These are phyloP conservation scores for Fusarium floridanum DNA, from an alignment of 2,329 filamentous ascomycete species.

Conservation along the genomic window DNA sequence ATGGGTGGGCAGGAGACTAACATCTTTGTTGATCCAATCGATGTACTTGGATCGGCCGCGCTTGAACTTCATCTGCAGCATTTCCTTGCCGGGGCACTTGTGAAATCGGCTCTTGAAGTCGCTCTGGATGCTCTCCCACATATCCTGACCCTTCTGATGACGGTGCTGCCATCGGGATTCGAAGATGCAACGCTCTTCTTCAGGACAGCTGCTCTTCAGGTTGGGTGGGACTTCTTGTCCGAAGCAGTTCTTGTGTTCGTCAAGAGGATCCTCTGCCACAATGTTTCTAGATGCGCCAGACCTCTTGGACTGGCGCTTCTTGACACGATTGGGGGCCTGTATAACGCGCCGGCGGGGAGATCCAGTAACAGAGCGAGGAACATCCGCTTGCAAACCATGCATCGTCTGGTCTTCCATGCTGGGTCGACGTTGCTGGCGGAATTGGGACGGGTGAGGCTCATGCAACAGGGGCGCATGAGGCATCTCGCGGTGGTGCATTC, in stretches of 20 bases:
- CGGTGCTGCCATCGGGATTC: conserved; percentile 61
- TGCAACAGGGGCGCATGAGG: conserved; percentile 40
- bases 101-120: conserved; percentile 55
- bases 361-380: conserved; percentile 40
- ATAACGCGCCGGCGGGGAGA: conserved; percentile 46
- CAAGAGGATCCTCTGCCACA: conserved; percentile 40
- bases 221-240: conserved; percentile 52
- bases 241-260: conserved; percentile 53
- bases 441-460: conserved; percentile 40
- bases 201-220: conserved; percentile 60
- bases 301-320: conserved; percentile 44
- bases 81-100: conserved; percentile 59
- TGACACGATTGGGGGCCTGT: conserved; percentile 43
- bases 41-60: conserved; percentile 63
- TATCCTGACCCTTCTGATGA: conserved; percentile 66
- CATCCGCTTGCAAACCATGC: conserved; percentile 17
- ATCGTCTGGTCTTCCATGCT: conserved; percentile 39
- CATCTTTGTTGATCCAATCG: conserved; percentile 63
- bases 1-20: conserved; percentile 50
- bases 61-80: conserved; percentile 69
- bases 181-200: conserved; percentile 64
- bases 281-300: conserved; percentile 22
- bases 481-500: conserved; percentile 44
- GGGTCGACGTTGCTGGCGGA: conserved; percentile 41
- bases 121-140: conserved; percentile 67